Base-by-base conservation (phyloP, 305 asterid species). In the Lippia alba region DNA sequence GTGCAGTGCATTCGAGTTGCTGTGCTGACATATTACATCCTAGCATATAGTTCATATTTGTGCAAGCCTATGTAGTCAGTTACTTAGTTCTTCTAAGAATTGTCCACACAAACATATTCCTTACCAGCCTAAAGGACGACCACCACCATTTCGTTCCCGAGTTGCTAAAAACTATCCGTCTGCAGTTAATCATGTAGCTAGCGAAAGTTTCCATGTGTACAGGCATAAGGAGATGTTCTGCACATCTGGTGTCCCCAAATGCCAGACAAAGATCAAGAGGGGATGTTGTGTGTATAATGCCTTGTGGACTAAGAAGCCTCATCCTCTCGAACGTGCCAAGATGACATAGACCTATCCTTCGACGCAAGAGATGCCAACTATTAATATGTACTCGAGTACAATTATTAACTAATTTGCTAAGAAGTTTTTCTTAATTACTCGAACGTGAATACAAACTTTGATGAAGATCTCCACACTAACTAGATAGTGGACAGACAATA, bases 211-310 rank as follows among this genome's bases (percentile, higher is more conserved):
- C 16, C 50, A 34, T 33, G 10, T 60, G 50, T 36, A 60, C 32
- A 60, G 3, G 33, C 51, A 60, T 60, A 51, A 15, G 56, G 24
- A 17, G 5, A 15, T 51, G 50, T 40, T 60, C 4, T 60, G 32
- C 50, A 16, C 50, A 60, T 12, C 8, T 39, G 66, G 66, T 34
- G 66, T 11, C 66, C 50, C 41, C 16, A 60, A n/a, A 34, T 60
- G 66, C 66, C 17, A 16, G 39, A 33, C 49, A 14, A 34, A 59
- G 20, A 12, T 14, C 48, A 36, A 36, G 15, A 16, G 39, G 66
- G 45, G 66, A 8, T 18, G 18, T 16, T 36, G 30, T 17, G 32
- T 60, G 41, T 36, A 24, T 24, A 24, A 24, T 36, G 41, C 9
- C 41, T 12, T 9, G 8, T 7, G 15, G 30, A 30, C 5, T 0